phyloP scores from a whole-genome alignment of 2,329 filamentous ascomycete genomes.

The Paecilomyces variotii region DNA sequence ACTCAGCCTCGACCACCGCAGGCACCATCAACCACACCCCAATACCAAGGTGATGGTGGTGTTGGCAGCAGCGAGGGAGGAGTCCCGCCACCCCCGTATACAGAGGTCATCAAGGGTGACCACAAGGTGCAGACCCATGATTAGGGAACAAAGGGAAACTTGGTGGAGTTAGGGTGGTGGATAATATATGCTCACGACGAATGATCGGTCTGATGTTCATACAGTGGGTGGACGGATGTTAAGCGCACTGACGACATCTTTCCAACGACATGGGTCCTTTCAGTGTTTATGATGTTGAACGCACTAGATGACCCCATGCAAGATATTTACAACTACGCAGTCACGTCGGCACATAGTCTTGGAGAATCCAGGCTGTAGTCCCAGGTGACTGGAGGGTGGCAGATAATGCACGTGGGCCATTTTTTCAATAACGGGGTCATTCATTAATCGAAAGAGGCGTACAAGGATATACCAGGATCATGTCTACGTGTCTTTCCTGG shows the following conservation, averaged over 20 bases:
- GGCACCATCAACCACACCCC: constrained; percentile 2
- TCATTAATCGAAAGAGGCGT: too few species aligned
- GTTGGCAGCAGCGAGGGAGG: constrained; percentile 29
- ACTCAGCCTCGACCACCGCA: constrained; percentile 13
- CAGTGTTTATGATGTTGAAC: not conserved
- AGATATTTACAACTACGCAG: not conserved
- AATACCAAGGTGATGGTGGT: constrained; percentile 7
- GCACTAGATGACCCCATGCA: not conserved
- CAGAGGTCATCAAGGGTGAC: constrained; percentile 81
- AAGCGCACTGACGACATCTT: not conserved
- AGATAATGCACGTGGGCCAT: too few species aligned
- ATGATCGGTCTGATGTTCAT: not conserved
- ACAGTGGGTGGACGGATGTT: not conserved
- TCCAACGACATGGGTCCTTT: not conserved
- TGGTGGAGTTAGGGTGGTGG: not conserved
- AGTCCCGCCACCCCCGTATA: constrained; percentile 69
- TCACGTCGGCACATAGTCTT: not conserved
- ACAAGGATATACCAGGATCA: too few species aligned
- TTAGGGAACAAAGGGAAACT: constrained; percentile 23
- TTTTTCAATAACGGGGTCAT: too few species aligned
- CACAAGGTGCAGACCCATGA: constrained; percentile 75
- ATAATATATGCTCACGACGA: not conserved
- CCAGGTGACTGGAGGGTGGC: not conserved
- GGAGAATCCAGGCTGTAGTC: too few species aligned
- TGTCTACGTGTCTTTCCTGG: too few species aligned